phyloP scores from a whole-genome alignment of 2,329 filamentous ascomycete species.

The Neofusicoccum cordaticola region DNA sequence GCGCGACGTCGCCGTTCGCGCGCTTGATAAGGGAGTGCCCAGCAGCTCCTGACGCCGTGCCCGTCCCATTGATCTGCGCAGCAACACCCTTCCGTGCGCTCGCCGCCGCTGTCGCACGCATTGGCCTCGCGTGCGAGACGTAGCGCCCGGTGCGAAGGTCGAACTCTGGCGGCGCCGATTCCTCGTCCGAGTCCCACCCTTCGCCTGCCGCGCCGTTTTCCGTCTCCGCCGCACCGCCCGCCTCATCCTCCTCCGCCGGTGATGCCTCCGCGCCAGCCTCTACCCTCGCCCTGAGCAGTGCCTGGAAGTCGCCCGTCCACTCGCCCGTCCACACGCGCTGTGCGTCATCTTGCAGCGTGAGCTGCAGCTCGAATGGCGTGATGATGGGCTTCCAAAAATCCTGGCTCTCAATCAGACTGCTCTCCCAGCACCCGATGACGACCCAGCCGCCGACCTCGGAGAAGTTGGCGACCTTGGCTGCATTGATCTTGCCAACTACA shows the following conservation, averaged over 20 bases:
- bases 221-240: conserved; percentile 21
- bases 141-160: conserved; percentile 86
- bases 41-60: neutral
- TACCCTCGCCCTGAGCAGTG: conserved; percentile 50
- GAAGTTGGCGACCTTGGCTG: conserved; percentile 95
- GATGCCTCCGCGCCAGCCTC: conserved; percentile 19
- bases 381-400: conserved; percentile 87
- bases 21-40: conserved; percentile 59
- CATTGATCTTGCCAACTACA: conserved; percentile 93
- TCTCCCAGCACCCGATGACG: conserved; percentile 97
- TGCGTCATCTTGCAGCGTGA: conserved; percentile 72
- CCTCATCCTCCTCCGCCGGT: conserved; percentile 31
- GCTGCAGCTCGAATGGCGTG: conserved; percentile 87
- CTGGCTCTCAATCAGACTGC: conserved; percentile 82
- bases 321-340: conserved; percentile 80
- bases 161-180: conserved; percentile 76
- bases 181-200: conserved; percentile 66
- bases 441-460: conserved; percentile 95
- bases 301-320: conserved; percentile 86
- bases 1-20: conserved; percentile 68
- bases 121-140: conserved; percentile 73
- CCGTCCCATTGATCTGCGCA: neutral
- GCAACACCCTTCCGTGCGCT: conserved; percentile 21
- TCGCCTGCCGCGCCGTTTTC: conserved; percentile 34
- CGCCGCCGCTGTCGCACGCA: conserved; percentile 38